Percentiles rank a stretch among this genome's conserved stretches.
phyloP scores from a whole-genome alignment of 1,139 yeast genomes.

The Pneumocystis wakefieldiae region DNA sequence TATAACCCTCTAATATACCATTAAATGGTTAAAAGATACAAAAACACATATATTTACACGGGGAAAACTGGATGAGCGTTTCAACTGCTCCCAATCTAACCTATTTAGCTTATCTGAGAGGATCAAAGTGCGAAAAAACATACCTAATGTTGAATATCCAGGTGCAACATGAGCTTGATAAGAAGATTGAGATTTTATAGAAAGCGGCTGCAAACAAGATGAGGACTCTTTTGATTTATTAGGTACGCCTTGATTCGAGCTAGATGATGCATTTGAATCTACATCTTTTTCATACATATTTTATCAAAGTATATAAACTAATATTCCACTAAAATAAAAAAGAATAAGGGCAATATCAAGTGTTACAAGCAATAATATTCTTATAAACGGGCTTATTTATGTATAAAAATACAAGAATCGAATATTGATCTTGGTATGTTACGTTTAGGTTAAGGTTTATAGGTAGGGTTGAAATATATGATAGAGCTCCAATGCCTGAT shows the following conservation, averaged over 20 bases:
- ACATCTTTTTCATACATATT: background rate
- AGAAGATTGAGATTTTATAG: background rate
- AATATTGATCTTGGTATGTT: too few species aligned
- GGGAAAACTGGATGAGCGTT: conserved; percentile 31
- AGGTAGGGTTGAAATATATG: too few species aligned
- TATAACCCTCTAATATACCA: background rate
- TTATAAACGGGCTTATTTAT: too few species aligned
- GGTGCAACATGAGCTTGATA: background rate
- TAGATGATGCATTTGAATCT: background rate
- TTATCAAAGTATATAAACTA: background rate
- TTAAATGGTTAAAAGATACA: background rate
- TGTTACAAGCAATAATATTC: too few species aligned
- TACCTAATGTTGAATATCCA: background rate
- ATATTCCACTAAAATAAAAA: too few species aligned
- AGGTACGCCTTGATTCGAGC: background rate
- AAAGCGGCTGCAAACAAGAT: too few species aligned
- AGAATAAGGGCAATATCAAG: too few species aligned
- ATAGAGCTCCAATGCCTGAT: too few species aligned
- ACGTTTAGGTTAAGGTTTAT: too few species aligned
- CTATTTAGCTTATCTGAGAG: conserved; percentile 17
- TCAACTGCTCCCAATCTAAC: conserved; percentile 59
- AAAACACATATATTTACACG: conserved; percentile 25
- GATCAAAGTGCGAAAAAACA: background rate
- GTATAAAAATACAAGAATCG: too few species aligned
- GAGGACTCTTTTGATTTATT: background rate